Evolutionary conservation across 202 grass and related monocot species (phyloP), one percentile per base, ranked within the genome.

Genomic region (Dendrocalamus latiflorus): DNA sequence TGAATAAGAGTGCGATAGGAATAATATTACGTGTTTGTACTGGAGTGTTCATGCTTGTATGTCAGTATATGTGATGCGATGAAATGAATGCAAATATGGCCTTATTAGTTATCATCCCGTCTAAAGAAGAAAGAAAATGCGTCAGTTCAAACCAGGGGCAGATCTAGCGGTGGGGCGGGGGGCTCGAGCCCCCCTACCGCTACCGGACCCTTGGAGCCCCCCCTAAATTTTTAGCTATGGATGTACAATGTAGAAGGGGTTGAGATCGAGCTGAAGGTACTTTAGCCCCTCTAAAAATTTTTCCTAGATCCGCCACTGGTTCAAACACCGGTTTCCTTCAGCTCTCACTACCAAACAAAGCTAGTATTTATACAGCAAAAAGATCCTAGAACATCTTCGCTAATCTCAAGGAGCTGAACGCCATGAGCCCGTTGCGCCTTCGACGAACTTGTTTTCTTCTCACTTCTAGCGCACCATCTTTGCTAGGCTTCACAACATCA

Each of bases 391-490:
- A 17, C 22, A 60, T 70, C 68, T 34, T 73, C 57, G 43, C 79
- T 22, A 94, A 50, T 67, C 86, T 89, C 54, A 90, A 76, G 39
- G 83, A 86, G 50, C 68, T 83, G 22, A 91, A 84, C 2, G 77
- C 68, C 70, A 28, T 70, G 8, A 64, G 10, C 69, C 83, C 47
- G 5, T 51, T 82, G 20, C 72, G 17, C 21, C 48, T 89, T 44
- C 18, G 59, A 49, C 11, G 20, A 76, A 1, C 53, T 22, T 43
- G 72, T 21, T 70, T 71, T 3, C 61, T 55, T 42, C 5, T 51
- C 41, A 8, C 9, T 42, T 12, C 25, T 9, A 54, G 18, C 7
- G 49, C 21, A 4, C 37, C 75, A 53, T 55, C 48, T 50, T 69
- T 37, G 47, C 28, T 45, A 28, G 48, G 45, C 6, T 45, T 71